Evolutionary conservation across 352 stramenopile genomes (phyloP).

Genomic region (Globisporangium carolinianum): DNA sequence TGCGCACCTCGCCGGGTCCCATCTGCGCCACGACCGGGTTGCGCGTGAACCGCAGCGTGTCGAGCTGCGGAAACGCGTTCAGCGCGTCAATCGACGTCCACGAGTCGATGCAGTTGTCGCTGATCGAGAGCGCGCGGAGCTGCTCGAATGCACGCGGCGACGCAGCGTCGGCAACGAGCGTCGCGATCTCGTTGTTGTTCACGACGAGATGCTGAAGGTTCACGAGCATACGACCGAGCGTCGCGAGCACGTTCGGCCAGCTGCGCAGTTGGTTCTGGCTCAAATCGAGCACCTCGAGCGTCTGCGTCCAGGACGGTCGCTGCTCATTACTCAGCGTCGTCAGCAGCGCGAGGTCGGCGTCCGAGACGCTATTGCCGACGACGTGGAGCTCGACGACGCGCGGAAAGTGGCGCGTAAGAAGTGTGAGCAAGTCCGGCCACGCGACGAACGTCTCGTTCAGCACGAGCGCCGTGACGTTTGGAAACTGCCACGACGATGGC

Average conservation of each 20-base stretch:
- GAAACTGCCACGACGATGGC: constrained; percentile 13
- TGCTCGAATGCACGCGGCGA: constrained; percentile 26
- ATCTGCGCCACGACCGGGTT: constrained; percentile 64
- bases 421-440: constrained; percentile 25
- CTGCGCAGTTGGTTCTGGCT: constrained; percentile 47
- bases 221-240: constrained; percentile 24
- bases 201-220: constrained; percentile 60
- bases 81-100: constrained; percentile 76
- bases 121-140: constrained; percentile 49
- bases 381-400: constrained; percentile 47
- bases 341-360: constrained; percentile 30
- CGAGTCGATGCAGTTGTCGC: constrained; percentile 55
- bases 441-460: constrained; percentile 53
- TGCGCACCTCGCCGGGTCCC: constrained; percentile 52
- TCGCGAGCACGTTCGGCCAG: constrained; percentile 39
- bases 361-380: constrained; percentile 41
- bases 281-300: constrained; percentile 50
- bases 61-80: constrained; percentile 47
- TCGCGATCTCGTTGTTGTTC: constrained; percentile 50
- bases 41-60: constrained; percentile 56
- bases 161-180: constrained; percentile 18
- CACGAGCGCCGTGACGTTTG: constrained; percentile 54
- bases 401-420: constrained; percentile 52
- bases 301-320: constrained; percentile 24
- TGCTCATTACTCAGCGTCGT: too few species aligned